Conservation (phyloP, 331 rosid genomes). For the Malus hybrid region DNA sequence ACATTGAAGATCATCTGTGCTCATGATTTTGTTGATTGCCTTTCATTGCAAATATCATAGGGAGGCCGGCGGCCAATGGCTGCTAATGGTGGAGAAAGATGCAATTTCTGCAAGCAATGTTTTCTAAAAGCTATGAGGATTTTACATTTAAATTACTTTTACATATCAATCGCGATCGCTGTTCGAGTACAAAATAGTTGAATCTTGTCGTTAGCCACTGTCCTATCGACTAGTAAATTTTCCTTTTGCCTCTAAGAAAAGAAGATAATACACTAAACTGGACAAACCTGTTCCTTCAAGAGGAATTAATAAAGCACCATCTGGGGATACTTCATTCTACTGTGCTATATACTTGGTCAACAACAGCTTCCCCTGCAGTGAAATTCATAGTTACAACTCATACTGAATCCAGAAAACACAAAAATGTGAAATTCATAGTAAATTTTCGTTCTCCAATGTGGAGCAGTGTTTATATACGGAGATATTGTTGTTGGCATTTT, state of each 20-base stretch:
- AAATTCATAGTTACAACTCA: background rate
- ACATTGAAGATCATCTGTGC: background rate
- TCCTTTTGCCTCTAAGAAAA: background rate
- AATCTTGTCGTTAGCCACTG: conserved; percentile 14
- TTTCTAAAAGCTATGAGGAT: background rate
- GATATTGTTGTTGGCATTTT: background rate
- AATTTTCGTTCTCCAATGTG: background rate
- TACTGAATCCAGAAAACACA: background rate
- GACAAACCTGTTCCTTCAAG: conserved; percentile 15
- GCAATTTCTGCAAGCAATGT: background rate
- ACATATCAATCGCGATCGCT: conserved; percentile 10
- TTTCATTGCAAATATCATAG: no score
- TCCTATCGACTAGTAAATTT: conserved; percentile 13
- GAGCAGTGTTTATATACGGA: background rate
- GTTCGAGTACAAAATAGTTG: conserved; percentile 8
- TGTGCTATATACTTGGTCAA: conserved; percentile 40
- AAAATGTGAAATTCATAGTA: no score
- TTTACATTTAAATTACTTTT: conserved; percentile 16
- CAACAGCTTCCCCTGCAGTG: conserved; percentile 77
- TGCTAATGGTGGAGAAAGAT: background rate
- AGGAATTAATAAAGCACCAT: conserved; percentile 18
- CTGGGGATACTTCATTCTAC: conserved; percentile 11
- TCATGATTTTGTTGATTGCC: background rate
- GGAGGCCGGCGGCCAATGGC: background rate
- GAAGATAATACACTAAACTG: conserved; percentile 14